Conservation (phyloP, 192 early-diverging fungal species). For the Blastocladiella britannica region DNA sequence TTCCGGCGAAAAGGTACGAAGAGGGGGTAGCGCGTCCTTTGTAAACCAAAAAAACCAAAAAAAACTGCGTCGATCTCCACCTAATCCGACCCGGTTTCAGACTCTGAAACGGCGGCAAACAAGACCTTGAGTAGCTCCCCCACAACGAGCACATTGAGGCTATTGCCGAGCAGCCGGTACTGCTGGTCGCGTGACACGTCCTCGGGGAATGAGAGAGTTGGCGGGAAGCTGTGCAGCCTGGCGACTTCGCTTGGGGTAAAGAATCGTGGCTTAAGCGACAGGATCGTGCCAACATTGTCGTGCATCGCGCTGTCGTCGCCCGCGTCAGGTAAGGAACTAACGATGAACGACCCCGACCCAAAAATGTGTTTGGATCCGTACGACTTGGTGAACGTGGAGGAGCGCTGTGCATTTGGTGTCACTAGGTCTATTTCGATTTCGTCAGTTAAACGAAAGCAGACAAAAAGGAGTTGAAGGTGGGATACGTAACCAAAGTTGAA, state of each 20-base stretch:
- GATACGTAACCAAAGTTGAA: background rate
- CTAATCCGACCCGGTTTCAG: too few species aligned
- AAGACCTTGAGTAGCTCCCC: slow-evolving; percentile 51
- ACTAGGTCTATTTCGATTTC: slow-evolving; percentile 14
- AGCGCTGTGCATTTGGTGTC: slow-evolving; percentile 12
- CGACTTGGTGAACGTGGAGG: slow-evolving; percentile 32
- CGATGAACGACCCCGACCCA: background rate
- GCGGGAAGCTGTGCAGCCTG: slow-evolving; percentile 58
- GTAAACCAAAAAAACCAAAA: too few species aligned
- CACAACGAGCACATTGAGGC: slow-evolving; percentile 66
- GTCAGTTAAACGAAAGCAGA: too few species aligned
- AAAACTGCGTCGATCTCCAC: too few species aligned
- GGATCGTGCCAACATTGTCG: slow-evolving; percentile 8
- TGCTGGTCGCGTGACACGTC: slow-evolving; percentile 43
- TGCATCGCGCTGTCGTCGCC: slow-evolving; percentile 10
- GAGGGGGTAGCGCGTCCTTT: too few species aligned
- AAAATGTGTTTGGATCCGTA: slow-evolving; percentile 16
- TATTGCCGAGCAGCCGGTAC: slow-evolving; percentile 78
- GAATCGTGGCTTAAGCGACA: slow-evolving; percentile 19
- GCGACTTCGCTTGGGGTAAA: slow-evolving; percentile 45
- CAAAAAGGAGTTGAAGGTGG: background rate
- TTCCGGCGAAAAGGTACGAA: too few species aligned
- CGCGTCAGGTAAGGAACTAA: background rate
- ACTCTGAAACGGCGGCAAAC: slow-evolving; percentile 5
- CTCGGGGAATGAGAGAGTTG: slow-evolving; percentile 48